phyloP scores from a whole-genome alignment of 2,329 filamentous ascomycete species.

The Nemania serpens region DNA sequence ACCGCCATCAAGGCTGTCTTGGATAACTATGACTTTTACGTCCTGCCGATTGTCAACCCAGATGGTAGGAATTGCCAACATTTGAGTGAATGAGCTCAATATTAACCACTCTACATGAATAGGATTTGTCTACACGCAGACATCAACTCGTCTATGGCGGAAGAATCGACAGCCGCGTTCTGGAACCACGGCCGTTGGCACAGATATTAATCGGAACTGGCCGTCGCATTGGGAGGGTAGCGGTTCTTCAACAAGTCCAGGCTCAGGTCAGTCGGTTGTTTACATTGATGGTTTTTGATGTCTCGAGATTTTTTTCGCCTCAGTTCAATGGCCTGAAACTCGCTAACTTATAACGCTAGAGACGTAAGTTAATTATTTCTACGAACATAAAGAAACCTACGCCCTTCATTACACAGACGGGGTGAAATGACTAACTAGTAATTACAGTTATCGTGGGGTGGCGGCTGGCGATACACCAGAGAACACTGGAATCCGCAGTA shows the following conservation, averaged over 20 bases:
- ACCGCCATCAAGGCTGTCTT: constrained; percentile 51
- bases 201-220: constrained; percentile 59
- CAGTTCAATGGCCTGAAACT: background rate
- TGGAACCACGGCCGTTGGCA: constrained; percentile 49
- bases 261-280: constrained; percentile 38
- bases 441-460: constrained; percentile 48
- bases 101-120: constrained; percentile 16
- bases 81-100: background rate
- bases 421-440: constrained; percentile 4
- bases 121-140: constrained; percentile 59
- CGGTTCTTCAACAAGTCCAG: constrained; percentile 52
- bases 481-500: constrained; percentile 47
- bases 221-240: constrained; percentile 51
- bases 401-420: background rate
- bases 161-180: constrained; percentile 54
- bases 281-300: background rate
- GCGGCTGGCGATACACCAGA: constrained; percentile 53
- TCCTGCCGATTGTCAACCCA: constrained; percentile 59
- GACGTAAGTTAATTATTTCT: constrained; percentile 30
- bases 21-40: constrained; percentile 63
- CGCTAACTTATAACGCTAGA: constrained; percentile 28
- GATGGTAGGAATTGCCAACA: constrained; percentile 46
- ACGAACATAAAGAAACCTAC: background rate
- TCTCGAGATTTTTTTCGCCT: background rate
- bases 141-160: constrained; percentile 55